Base-by-base conservation (phyloP, 441 rosid species). In the Pelargonium fulgidum region DNA sequence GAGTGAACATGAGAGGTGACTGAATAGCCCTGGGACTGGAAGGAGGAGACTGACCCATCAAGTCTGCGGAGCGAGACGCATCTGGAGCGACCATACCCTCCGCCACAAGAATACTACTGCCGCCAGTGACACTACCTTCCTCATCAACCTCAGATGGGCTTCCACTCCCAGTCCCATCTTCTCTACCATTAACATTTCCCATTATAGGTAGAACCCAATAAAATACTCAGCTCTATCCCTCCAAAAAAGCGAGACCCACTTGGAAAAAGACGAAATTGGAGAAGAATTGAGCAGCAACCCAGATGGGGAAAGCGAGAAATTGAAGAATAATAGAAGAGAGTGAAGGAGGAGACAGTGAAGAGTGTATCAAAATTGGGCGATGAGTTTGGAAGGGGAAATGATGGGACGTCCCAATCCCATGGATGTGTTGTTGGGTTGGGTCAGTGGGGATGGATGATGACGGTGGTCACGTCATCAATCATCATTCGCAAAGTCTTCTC, bases 101-200 rank as follows among this genome's bases (percentile, higher is more conserved):
- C 5, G 72, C 80, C 4, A 79, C 72, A 58, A 72, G 72, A 65
- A 76, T 79, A 71, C 71, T 48, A 29, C 33, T 26, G 3, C 36
- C 36, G 29, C 42, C 70, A 66, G 22, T 33, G 5, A 42, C 73
- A 14, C 69, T 85, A 61, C 73, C 86, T 67, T 78, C 83, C 58
- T 78, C 90, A 70, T 81, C 89, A 42, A 80, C 77, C 29, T 73
- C 86, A 59, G 87, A 80, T 16, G 85, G 81, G 80, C 85, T 81
- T 48, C 62, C 62, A 54, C 62, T 52, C 22, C 80, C 81, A 63
- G 70, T 70, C 64, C 83, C 96, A 74, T 88, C 98, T 62, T 88
- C 94, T 75, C 95, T 87, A 70, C 81, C 93, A 85, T 87, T 91
- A 79, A 88, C 97, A 83, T 93, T 93, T 65, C 99, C 99, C 99